Evolutionary conservation across 441 rosid genomes (phyloP).

Genomic region (Gossypium lobatum): DNA sequence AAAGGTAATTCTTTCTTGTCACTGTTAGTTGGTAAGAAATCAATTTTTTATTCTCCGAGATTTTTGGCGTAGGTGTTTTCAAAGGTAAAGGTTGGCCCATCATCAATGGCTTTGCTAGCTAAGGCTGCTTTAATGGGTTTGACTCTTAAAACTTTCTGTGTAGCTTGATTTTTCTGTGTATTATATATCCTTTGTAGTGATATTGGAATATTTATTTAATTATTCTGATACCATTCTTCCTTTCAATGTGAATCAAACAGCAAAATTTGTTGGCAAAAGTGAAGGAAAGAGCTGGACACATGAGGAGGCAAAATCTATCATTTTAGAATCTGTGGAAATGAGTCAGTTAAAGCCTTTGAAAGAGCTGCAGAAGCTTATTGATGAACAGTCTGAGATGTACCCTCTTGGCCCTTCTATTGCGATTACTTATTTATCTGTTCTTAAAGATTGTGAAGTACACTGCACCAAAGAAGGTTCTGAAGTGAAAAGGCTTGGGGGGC

Average conservation of each 20-base stretch:
- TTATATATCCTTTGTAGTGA: slow-evolving; percentile 10
- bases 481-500: slow-evolving; percentile 94
- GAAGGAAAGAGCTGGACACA: slow-evolving; percentile 81
- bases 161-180: slow-evolving; percentile 2
- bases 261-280: slow-evolving; percentile 88
- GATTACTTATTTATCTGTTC: slow-evolving; percentile 76
- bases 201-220: slow-evolving; percentile 12
- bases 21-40: slow-evolving; percentile 15
- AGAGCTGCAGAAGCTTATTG: slow-evolving; percentile 60
- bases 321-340: slow-evolving; percentile 77
- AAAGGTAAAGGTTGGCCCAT: slow-evolving; percentile 74
- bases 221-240: slow-evolving; percentile 13
- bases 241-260: slow-evolving; percentile 38
- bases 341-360: slow-evolving; percentile 57
- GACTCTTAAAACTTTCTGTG: slow-evolving; percentile 17
- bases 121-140: slow-evolving; percentile 81
- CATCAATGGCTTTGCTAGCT: slow-evolving; percentile 80
- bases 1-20: slow-evolving; percentile 41
- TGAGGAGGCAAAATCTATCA: slow-evolving; percentile 62
- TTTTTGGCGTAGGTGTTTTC: slow-evolving; percentile 52
- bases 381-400: slow-evolving; percentile 84
- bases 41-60: slow-evolving; percentile 16
- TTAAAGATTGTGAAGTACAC: slow-evolving; percentile 85
- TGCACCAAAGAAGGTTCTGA: slow-evolving; percentile 82
- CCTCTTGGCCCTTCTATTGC: slow-evolving; percentile 90